These are phyloP conservation scores for Candida ovalis DNA, from an alignment of 805 yeast genomes.

Conservation along the genomic window DNA sequence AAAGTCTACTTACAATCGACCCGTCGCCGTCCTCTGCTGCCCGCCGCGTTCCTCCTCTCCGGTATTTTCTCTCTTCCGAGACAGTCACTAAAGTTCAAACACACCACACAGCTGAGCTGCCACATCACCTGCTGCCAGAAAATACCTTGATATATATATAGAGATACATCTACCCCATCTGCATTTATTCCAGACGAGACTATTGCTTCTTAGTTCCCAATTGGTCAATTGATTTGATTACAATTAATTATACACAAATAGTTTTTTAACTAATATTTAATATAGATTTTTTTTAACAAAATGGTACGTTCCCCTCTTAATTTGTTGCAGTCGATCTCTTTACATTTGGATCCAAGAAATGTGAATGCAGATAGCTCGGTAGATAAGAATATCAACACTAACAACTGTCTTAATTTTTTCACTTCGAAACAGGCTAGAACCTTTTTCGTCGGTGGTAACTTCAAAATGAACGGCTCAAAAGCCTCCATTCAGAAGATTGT, in stretches of 20 bases:
- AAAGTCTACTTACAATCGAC: not conserved
- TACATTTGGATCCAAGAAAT: slow-evolving; percentile 15
- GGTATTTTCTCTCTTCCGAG: not conserved
- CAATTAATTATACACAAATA: not conserved
- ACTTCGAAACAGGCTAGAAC: slow-evolving; percentile 27
- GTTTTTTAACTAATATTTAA: not conserved
- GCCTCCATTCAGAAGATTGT: slow-evolving; percentile 80
- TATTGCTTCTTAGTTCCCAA: not conserved
- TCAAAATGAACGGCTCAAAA: slow-evolving; percentile 96
- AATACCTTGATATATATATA: not conserved
- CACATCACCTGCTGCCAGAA: not conserved
- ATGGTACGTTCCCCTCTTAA: slow-evolving; percentile 23
- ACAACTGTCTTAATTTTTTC: slow-evolving; percentile 1
- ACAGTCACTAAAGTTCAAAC: not conserved
- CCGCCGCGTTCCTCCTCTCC: slow-evolving; percentile 1
- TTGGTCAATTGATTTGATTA: not conserved
- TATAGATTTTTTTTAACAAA: slow-evolving; percentile 2
- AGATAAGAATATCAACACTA: slow-evolving; percentile 11
- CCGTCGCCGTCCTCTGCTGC: not conserved
- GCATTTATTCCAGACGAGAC: not conserved
- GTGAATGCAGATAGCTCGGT: not conserved
- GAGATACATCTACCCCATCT: not conserved
- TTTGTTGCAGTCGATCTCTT: slow-evolving; percentile 16
- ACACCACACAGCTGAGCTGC: not conserved
- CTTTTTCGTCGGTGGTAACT: slow-evolving; percentile 98